Evolutionary conservation across 2,329 filamentous ascomycete species (phyloP).

Genomic region (Hymenoscyphus scutula): DNA sequence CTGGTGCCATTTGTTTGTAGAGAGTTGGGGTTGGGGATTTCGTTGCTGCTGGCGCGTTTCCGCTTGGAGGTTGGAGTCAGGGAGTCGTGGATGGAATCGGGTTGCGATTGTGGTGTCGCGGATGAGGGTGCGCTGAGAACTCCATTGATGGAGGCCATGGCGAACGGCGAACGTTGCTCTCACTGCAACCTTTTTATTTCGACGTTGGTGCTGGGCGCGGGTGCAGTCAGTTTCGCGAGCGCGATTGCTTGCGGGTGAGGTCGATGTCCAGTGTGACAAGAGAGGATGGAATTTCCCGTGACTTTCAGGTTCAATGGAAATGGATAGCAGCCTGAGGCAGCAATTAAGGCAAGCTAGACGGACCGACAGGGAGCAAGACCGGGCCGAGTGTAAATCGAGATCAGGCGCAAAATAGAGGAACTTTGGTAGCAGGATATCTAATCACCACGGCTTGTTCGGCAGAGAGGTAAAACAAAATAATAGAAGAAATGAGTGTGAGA

Average conservation of each 20-base stretch:
- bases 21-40: neutral
- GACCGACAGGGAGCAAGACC: neutral
- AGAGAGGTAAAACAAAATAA: neutral
- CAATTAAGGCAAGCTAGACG: neutral
- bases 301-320: neutral
- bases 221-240: neutral
- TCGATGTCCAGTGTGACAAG: slow-evolving; percentile 13
- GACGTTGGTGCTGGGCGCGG: neutral
- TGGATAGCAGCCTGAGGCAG: neutral
- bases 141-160: slow-evolving; percentile 42
- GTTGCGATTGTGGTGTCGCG: slow-evolving; percentile 13
- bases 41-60: slow-evolving; percentile 52
- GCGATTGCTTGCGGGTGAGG: slow-evolving; percentile 12
- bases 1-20: slow-evolving; percentile 35
- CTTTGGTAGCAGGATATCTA: neutral
- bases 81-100: slow-evolving; percentile 26
- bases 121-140: slow-evolving; percentile 37
- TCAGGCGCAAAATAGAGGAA: neutral
- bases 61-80: slow-evolving; percentile 49
- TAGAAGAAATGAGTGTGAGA: neutral
- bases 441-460: neutral
- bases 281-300: neutral
- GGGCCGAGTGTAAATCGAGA: neutral
- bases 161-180: slow-evolving; percentile 16
- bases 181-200: neutral